Base-by-base conservation (phyloP, 441 rosid species). In the Macaranga tanarius region DNA sequence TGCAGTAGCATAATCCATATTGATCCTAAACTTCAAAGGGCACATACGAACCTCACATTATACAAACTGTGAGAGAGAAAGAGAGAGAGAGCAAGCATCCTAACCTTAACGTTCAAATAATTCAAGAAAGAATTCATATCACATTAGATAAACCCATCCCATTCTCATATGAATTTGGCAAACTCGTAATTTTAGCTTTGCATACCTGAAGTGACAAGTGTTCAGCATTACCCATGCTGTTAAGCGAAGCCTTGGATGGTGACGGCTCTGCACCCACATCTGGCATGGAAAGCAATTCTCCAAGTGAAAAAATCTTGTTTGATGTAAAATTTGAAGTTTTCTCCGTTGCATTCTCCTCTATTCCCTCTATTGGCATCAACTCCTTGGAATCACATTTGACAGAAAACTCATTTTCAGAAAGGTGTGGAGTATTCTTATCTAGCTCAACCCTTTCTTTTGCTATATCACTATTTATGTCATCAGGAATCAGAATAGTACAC, bases 211-310 rank as follows among this genome's bases (percentile, higher is more conserved):
- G 55, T 48, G 76, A 71, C 10, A 38, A 79, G 25, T 73, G 81
- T 28, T 84, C 75, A 57, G 9, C 67, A 55, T 64, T 72, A 70
- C 58, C 63, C 26, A 48, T 64, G 62, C 22, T 71, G 16, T 61
- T 23, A 59, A 38, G 55, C 1, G 61, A 65, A 47, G 81, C 42
- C 70, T 31, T 63, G 65, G 71, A 26, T 45, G 59, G 50, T 28
- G 79, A 26, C 50, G 65, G 71, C 34, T 75, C 76, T 63, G 62
- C 56, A 54, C 74, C 69, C 71, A 52, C 72, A 55, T 81, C 69
- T 42, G 77, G 73, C 62, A 79, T 69, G 66, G 84, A 76, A 44
- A 84, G 79, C 73, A 87, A 69, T 65, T 86, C 84, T 70, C 83
- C 83, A 67, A 83, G 81, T 34, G 85, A 83, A 58, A 81, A 55